Percentiles rank a stretch among this genome's conserved stretches.
Evolutionary conservation across 192 early-diverging fungal genomes (phyloP).

Genomic region (Dimargaris cristalligena): DNA sequence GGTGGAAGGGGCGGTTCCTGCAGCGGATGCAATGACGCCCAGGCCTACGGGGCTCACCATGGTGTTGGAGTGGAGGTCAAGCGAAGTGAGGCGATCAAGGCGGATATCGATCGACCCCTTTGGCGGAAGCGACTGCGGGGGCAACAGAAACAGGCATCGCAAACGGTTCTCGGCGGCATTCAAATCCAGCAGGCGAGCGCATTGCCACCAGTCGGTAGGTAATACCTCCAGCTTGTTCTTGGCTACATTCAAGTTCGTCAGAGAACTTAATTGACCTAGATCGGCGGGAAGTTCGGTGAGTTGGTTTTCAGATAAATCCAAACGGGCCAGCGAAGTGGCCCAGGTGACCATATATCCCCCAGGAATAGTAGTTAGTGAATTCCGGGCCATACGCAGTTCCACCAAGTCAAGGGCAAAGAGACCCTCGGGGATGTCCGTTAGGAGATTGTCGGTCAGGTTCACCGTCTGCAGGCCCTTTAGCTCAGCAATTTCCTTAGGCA

Average conservation of each 20-base stretch:
- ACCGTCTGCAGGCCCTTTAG: background rate
- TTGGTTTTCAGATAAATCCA: background rate
- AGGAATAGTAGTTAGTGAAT: background rate
- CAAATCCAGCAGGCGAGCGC: background rate
- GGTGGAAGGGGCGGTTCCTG: background rate
- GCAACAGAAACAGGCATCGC: background rate
- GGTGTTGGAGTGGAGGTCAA: background rate
- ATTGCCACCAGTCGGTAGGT: constrained; percentile 2
- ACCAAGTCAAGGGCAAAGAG: background rate
- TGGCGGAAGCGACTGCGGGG: background rate
- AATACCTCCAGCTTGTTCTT: background rate
- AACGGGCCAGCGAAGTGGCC: background rate
- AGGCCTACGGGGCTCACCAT: background rate
- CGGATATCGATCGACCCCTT: background rate
- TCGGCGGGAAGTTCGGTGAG: background rate
- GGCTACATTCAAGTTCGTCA: background rate
- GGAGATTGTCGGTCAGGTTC: constrained; percentile 1
- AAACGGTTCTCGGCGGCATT: background rate
- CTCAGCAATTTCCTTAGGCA: background rate
- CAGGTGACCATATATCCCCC: background rate
- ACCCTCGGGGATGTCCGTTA: background rate
- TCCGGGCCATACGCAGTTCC: background rate
- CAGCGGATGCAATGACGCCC: background rate
- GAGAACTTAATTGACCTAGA: background rate
- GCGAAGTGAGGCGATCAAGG: background rate